phyloP scores from a whole-genome alignment of 148 eudicot genomes.

The Vaccinium vitisidaea region DNA sequence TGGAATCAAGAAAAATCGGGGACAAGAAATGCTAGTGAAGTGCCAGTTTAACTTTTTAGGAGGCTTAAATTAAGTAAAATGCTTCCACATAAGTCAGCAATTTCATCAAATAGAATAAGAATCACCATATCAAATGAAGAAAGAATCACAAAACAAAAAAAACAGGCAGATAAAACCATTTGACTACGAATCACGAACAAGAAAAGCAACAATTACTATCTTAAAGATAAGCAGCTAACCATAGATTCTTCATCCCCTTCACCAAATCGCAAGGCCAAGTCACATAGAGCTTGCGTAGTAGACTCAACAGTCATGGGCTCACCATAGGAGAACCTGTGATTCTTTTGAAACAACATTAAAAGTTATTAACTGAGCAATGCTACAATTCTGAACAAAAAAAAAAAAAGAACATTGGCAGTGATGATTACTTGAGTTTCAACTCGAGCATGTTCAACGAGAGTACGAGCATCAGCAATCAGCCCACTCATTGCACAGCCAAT shows the following conservation, averaged over 20 bases:
- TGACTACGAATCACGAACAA: slow-evolving; percentile 1
- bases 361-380: background rate
- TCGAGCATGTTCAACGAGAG: slow-evolving; percentile 98
- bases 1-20: background rate
- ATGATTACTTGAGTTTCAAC: slow-evolving; percentile 89
- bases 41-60: background rate
- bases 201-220: slow-evolving; percentile 6
- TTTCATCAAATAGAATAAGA: background rate
- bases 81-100: background rate
- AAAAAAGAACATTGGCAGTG: slow-evolving; percentile 1
- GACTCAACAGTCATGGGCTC: slow-evolving; percentile 99
- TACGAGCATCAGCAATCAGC: slow-evolving; percentile 98
- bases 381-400: slow-evolving; percentile 3
- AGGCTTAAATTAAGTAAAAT: background rate
- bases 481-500: slow-evolving; percentile 99
- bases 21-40: slow-evolving; percentile 1
- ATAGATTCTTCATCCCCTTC: slow-evolving; percentile 99
- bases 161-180: background rate
- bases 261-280: slow-evolving; percentile 90
- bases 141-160: background rate
- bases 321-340: slow-evolving; percentile 98
- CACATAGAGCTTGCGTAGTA: slow-evolving; percentile 96
- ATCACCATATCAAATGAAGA: background rate
- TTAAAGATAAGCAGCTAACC: slow-evolving; percentile 47
- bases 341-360: slow-evolving; percentile 41